phyloP scores from a whole-genome alignment of 148 eudicot genomes.

The Rhododendron ovatum region DNA sequence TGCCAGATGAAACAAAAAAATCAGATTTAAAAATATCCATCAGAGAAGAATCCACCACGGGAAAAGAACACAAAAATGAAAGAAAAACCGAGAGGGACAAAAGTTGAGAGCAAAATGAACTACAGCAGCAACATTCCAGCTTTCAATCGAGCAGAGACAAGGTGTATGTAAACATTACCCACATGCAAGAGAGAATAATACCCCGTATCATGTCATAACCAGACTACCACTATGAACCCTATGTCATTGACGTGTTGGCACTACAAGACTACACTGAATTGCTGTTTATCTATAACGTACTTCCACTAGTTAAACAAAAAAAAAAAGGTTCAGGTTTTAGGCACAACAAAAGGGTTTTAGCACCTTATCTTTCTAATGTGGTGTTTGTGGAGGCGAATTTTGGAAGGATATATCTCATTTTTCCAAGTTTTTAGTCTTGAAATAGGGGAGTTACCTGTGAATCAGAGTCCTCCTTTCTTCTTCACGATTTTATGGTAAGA shows the following conservation, averaged over 20 bases:
- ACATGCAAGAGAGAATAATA: not conserved
- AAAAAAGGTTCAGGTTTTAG: not conserved
- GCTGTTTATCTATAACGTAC: not conserved
- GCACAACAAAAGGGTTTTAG: not conserved
- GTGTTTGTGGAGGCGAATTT: not conserved
- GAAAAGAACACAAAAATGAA: not conserved
- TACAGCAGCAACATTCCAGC: constrained; percentile 1
- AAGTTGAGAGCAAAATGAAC: not conserved
- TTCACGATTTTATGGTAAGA: not conserved
- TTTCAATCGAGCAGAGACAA: not conserved
- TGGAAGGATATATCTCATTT: not conserved
- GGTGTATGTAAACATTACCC: not conserved
- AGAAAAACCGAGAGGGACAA: not conserved
- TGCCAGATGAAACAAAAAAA: not conserved
- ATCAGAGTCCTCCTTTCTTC: not conserved
- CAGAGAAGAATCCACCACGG: not conserved
- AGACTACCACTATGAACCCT: not conserved
- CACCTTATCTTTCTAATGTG: not conserved
- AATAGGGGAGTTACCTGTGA: not conserved
- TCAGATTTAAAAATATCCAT: not conserved
- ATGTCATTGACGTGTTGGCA: not conserved
- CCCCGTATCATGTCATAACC: not conserved
- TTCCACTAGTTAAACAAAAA: not conserved
- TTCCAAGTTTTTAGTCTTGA: not conserved
- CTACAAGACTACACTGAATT: not conserved